Conservation (phyloP, 148 eudicot genomes). For the Chenopodium album region DNA sequence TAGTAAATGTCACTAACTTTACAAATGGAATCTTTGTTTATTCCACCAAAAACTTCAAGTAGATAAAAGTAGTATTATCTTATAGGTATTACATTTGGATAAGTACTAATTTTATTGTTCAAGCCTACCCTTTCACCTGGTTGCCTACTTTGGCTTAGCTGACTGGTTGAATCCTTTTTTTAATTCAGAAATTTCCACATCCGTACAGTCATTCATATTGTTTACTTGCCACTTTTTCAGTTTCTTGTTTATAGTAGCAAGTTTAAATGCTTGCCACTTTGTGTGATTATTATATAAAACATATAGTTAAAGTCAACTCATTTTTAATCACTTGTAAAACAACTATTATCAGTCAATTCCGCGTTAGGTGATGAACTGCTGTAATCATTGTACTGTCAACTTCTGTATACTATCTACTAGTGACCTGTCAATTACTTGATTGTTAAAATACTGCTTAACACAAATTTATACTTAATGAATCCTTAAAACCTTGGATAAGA, state of each 20-base stretch:
- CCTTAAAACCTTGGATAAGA: conserved; percentile 18
- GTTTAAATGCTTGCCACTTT: conserved; percentile 19
- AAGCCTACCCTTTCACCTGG: conserved; percentile 23
- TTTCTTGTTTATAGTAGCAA: conserved; percentile 15
- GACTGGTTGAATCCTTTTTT: conserved; percentile 24
- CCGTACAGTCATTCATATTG: conserved; percentile 28
- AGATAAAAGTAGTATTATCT: conserved; percentile 19
- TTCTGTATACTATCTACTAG: conserved; percentile 15
- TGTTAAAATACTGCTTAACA: not conserved
- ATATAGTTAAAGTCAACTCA: conserved; percentile 24
- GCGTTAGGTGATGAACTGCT: conserved; percentile 12
- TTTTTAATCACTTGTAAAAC: conserved; percentile 20
- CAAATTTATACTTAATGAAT: not conserved
- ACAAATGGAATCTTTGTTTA: conserved; percentile 12
- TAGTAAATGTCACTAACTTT: conserved; percentile 18
- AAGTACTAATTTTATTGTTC: conserved; percentile 13
- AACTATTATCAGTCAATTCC: conserved; percentile 16
- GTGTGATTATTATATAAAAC: conserved; percentile 3
- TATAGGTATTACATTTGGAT: conserved; percentile 14
- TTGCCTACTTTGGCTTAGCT: conserved; percentile 4
- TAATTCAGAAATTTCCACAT: not conserved
- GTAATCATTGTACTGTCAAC: conserved; percentile 15
- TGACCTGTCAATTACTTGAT: conserved; percentile 20
- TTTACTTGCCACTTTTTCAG: conserved; percentile 13
- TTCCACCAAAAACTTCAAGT: conserved; percentile 20